Conservation (phyloP, 1,139 yeast species). For the Pichia sp. region DNA sequence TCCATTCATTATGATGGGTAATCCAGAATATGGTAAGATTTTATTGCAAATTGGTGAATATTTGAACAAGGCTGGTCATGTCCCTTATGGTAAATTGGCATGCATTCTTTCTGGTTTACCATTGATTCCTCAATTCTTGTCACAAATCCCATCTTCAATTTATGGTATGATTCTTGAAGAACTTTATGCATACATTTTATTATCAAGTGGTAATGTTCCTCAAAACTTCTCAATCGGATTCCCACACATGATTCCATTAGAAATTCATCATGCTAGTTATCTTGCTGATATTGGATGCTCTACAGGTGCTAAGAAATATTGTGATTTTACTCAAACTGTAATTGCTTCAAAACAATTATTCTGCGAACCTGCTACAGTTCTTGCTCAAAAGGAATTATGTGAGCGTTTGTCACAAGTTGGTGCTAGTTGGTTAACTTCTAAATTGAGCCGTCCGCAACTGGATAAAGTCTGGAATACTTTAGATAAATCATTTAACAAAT, state of each 20-base stretch:
- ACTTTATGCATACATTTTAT: slow-evolving; percentile 61
- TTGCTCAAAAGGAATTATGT: slow-evolving; percentile 41
- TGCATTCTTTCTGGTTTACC: slow-evolving; percentile 32
- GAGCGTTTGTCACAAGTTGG: slow-evolving; percentile 48
- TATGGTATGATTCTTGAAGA: slow-evolving; percentile 59
- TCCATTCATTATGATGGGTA: slow-evolving; percentile 31
- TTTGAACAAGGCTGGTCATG: slow-evolving; percentile 39
- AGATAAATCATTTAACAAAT: slow-evolving; percentile 75
- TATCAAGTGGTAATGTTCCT: slow-evolving; percentile 32
- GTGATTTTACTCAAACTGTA: slow-evolving; percentile 46
- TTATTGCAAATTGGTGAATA: slow-evolving; percentile 55
- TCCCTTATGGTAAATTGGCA: slow-evolving; percentile 24
- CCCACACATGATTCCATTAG: slow-evolving; percentile 55
- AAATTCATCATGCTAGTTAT: slow-evolving; percentile 59
- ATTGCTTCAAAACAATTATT: slow-evolving; percentile 46
- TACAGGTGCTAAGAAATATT: slow-evolving; percentile 57
- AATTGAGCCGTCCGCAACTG: slow-evolving; percentile 62
- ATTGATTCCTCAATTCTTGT: slow-evolving; percentile 26
- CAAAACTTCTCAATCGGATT: slow-evolving; percentile 37
- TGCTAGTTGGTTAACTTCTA: slow-evolving; percentile 32
- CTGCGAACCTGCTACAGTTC: slow-evolving; percentile 37
- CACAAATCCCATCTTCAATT: slow-evolving; percentile 34
- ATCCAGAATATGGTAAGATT: slow-evolving; percentile 40
- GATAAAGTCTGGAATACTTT: slow-evolving; percentile 88
- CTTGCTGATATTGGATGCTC: slow-evolving; percentile 63